These are phyloP conservation scores for Malassezia yamatoensis DNA, from an alignment of 1,284 basidiomycete genomes.

Conservation along the genomic window DNA sequence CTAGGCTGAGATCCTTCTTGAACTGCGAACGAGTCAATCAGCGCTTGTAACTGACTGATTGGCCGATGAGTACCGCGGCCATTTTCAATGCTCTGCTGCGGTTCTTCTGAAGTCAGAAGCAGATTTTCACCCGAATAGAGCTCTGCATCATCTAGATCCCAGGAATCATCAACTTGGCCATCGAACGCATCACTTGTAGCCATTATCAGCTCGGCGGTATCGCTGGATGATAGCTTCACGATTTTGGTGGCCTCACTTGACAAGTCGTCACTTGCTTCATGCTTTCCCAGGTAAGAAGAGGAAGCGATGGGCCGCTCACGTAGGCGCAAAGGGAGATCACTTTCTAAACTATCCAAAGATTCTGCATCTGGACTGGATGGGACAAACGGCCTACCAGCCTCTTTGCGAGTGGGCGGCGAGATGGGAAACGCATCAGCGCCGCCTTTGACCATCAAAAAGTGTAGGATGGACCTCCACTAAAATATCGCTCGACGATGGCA, in stretches of 20 bases:
- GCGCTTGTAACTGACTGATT: no score
- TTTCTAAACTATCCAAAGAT: neutral
- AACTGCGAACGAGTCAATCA: no score
- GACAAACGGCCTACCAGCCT: neutral
- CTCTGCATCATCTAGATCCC: conserved; percentile 17
- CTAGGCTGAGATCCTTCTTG: no score
- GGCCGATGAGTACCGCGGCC: no score
- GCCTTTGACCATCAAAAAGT: neutral
- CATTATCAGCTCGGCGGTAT: neutral
- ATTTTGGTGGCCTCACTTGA: neutral
- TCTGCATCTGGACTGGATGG: neutral
- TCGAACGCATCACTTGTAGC: conserved; percentile 1
- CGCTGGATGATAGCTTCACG: neutral
- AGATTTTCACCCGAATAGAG: conserved; percentile 13
- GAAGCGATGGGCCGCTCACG: neutral
- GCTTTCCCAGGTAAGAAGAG: neutral
- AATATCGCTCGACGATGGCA: neutral
- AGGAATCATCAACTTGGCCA: neutral
- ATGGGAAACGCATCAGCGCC: conserved; percentile 7
- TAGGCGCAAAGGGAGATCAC: conserved; percentile 11
- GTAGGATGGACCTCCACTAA: neutral
- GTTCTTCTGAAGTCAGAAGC: conserved; percentile 8
- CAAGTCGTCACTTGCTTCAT: neutral
- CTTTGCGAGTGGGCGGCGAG: neutral
- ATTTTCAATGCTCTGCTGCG: neutral